phyloP scores from a whole-genome alignment of 805 yeast species.

The Metschnikowia borealis region DNA sequence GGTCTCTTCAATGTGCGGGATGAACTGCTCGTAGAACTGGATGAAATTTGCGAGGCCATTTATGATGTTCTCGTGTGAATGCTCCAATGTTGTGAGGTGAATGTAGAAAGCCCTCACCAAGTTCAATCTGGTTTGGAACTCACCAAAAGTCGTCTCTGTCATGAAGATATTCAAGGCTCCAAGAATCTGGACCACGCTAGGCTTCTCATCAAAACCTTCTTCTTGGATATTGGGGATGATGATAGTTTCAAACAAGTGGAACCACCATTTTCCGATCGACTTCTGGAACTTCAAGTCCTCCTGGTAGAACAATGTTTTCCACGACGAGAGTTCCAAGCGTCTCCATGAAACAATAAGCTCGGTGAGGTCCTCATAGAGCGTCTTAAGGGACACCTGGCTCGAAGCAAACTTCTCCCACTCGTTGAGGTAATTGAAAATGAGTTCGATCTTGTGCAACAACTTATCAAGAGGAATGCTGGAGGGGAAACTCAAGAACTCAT shows the following conservation, averaged over 20 bases:
- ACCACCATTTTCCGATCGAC: constrained; percentile 83
- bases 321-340: constrained; percentile 75
- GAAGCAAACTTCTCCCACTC: constrained; percentile 96
- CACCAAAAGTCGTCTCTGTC: constrained; percentile 75
- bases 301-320: constrained; percentile 70
- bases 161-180: constrained; percentile 70
- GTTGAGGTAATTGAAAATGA: constrained; percentile 70
- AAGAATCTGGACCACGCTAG: constrained; percentile 26
- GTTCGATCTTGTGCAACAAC: constrained; percentile 78
- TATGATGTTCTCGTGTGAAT: constrained; percentile 18
- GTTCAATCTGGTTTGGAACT: constrained; percentile 54
- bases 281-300: constrained; percentile 52
- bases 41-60: constrained; percentile 55
- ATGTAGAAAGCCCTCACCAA: constrained; percentile 61
- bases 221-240: constrained; percentile 45
- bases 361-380: constrained; percentile 56
- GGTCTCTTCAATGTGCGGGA: constrained; percentile 42
- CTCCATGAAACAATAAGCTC: constrained; percentile 85
- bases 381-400: constrained; percentile 60
- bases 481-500: constrained; percentile 63
- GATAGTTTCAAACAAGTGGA: constrained; percentile 79
- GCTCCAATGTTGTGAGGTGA: constrained; percentile 37
- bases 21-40: constrained; percentile 65
- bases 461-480: constrained; percentile 71
- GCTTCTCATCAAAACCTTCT: constrained; percentile 13